phyloP scores from a whole-genome alignment of 1,284 basidiomycete species.

The Cutaneotrichosporon sp. region DNA sequence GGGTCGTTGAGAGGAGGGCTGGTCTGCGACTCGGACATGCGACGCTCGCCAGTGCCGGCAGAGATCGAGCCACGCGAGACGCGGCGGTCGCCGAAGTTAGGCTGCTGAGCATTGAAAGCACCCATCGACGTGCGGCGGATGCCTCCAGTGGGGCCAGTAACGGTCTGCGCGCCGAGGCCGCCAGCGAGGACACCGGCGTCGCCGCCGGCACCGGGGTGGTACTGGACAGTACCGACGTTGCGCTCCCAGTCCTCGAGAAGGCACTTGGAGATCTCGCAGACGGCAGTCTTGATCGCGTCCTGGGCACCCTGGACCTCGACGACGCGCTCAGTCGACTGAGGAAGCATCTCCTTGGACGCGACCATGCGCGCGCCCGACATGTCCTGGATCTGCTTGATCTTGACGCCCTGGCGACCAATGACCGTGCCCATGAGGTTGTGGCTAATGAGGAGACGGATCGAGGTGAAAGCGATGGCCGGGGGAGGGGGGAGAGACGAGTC shows the following conservation, averaged over 20 bases:
- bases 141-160: constrained; percentile 54
- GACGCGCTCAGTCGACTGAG: constrained; percentile 95
- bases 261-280: constrained; percentile 93
- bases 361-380: constrained; percentile 94
- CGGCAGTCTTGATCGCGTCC: constrained; percentile 84
- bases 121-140: constrained; percentile 50
- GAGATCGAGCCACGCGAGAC: constrained; percentile 31
- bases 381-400: constrained; percentile 99
- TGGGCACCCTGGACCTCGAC: constrained; percentile 94
- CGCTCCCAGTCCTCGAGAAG: constrained; percentile 96
- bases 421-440: constrained; percentile 99
- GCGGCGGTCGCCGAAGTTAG: constrained; percentile 25
- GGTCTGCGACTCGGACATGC: constrained; percentile 56
- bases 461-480: constrained; percentile 71
- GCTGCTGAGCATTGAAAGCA: constrained; percentile 30
- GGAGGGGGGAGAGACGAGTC: constrained; percentile 67
- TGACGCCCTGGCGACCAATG: constrained; percentile 93
- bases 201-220: constrained; percentile 84
- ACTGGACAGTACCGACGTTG: constrained; percentile 86
- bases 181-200: constrained; percentile 61
- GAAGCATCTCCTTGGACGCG: constrained; percentile 97
- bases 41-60: constrained; percentile 42
- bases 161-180: constrained; percentile 53
- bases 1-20: constrained; percentile 58
- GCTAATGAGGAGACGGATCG: constrained; percentile 92